Conservation (phyloP, 2,329 filamentous ascomycete species). For the Ceratocystis cacaofunesta region DNA sequence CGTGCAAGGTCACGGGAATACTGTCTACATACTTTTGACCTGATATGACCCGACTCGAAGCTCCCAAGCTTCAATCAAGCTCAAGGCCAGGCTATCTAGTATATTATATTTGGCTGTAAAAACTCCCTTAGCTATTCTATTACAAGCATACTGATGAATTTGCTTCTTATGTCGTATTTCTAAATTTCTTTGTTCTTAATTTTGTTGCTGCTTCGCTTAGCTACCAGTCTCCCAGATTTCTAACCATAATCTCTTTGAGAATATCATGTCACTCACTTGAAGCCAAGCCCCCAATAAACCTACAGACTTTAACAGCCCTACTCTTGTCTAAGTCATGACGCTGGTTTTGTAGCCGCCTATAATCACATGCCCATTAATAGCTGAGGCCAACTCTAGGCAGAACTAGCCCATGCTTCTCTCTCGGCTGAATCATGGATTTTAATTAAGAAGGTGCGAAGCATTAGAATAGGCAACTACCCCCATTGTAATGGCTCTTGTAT, state of each 20-base stretch:
- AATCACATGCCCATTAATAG: background rate
- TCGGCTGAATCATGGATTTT: background rate
- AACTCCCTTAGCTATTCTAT: too few relatives aligned
- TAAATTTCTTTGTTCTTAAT: too few relatives aligned
- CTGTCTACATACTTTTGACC: conserved; percentile 6
- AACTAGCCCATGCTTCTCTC: background rate
- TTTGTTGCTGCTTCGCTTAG: too few relatives aligned
- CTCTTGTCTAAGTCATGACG: background rate
- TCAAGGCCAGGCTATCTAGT: too few relatives aligned
- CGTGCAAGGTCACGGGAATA: conserved; percentile 9
- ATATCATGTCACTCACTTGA: too few relatives aligned
- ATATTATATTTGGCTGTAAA: too few relatives aligned
- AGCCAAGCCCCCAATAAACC: too few relatives aligned
- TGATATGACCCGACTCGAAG: background rate
- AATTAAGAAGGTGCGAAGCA: background rate
- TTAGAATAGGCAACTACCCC: background rate
- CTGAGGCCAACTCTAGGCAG: background rate
- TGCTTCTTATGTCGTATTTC: too few relatives aligned
- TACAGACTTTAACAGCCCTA: background rate
- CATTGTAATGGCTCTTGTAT: background rate
- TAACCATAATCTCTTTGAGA: too few relatives aligned
- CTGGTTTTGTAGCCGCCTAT: background rate
- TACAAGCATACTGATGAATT: too few relatives aligned
- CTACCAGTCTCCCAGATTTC: too few relatives aligned
- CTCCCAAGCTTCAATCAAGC: too few relatives aligned